phyloP scores from a whole-genome alignment of 768 basidiomycete species.

The Mycena pura region DNA sequence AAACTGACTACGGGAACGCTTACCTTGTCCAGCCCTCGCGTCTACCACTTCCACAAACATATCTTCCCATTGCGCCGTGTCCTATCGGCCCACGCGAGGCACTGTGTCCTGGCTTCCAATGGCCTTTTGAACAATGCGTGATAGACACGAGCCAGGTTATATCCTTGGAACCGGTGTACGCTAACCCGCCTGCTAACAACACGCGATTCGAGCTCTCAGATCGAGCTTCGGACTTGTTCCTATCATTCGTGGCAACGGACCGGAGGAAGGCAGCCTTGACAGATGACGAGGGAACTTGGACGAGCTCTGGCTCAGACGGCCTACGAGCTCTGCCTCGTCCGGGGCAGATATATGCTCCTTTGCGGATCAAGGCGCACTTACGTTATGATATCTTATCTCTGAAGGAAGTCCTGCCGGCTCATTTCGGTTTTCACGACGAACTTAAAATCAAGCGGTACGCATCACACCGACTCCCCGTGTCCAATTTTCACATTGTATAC shows the following conservation, averaged over 20 bases:
- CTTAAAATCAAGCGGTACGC: background rate
- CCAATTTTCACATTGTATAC: background rate
- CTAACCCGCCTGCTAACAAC: background rate
- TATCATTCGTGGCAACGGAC: background rate
- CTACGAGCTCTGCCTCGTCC: background rate
- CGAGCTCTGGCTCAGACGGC: background rate
- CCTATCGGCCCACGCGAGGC: background rate
- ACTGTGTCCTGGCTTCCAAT: background rate
- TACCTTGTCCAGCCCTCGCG: background rate
- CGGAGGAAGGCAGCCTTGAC: background rate
- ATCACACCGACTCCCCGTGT: background rate
- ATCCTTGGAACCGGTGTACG: background rate
- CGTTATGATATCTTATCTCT: background rate
- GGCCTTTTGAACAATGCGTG: slow-evolving; percentile 5
- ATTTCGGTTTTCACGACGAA: background rate
- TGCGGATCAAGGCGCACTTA: background rate
- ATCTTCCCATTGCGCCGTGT: slow-evolving; percentile 10
- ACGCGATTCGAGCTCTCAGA: background rate
- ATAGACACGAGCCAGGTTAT: background rate
- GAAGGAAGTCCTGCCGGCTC: background rate
- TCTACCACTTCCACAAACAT: background rate
- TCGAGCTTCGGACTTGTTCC: background rate
- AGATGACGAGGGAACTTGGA: background rate
- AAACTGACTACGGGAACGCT: background rate
- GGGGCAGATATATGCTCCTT: background rate